These are phyloP conservation scores for Peronospora destructor DNA, from an alignment of 352 stramenopile species.

Conservation along the genomic window DNA sequence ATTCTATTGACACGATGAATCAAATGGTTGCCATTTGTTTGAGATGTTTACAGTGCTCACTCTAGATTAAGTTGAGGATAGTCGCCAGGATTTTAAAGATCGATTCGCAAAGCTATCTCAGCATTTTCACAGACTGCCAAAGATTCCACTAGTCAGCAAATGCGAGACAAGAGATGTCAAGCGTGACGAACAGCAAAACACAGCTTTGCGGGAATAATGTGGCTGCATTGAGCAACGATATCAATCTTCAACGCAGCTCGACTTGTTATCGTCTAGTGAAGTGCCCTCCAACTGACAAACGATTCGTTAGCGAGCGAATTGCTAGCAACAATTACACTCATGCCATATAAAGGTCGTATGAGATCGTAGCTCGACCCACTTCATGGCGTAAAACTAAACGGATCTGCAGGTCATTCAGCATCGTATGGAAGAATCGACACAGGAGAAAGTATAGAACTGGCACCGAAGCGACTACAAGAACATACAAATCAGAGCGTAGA, in stretches of 20 bases:
- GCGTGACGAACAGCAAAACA: no score
- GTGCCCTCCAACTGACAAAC: no score
- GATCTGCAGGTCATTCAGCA: constrained; percentile 16
- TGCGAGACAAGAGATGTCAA: no score
- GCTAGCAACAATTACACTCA: constrained; percentile 28
- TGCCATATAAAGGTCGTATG: constrained; percentile 30
- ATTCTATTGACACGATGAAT: constrained; percentile 38
- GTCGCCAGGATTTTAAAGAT: constrained; percentile 56
- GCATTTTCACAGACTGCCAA: no score
- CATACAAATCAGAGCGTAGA: constrained; percentile 52
- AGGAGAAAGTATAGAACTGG: constrained; percentile 6
- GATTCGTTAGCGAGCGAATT: constrained; percentile 28
- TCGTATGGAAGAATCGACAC: constrained; percentile 2
- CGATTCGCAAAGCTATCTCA: constrained; percentile 55
- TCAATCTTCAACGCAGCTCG: no score
- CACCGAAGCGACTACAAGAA: constrained; percentile 29
- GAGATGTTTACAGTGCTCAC: background rate
- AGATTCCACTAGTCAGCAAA: no score
- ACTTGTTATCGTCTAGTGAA: no score
- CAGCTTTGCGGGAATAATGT: no score
- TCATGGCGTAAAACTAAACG: no score
- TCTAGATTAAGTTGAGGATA: constrained; percentile 62
- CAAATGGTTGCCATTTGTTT: background rate
- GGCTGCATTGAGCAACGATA: no score
- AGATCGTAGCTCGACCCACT: constrained; percentile 62